phyloP scores from a whole-genome alignment of 257 asterid species.

The Dorcoceras hygrometricum region DNA sequence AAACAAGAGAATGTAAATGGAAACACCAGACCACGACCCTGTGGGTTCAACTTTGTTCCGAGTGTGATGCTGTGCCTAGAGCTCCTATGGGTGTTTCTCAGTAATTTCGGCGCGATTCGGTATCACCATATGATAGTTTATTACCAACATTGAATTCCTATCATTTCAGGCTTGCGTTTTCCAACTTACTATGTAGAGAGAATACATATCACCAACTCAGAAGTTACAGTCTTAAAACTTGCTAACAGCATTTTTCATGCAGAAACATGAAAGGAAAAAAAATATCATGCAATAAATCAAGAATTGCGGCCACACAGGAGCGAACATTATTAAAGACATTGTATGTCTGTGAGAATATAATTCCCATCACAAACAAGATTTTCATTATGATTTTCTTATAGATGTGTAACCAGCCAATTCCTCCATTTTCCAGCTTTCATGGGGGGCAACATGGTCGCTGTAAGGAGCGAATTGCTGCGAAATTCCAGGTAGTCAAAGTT shows the following conservation, averaged over 20 bases:
- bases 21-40: too few relatives aligned
- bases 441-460: slow-evolving; percentile 75
- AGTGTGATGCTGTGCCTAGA: too few relatives aligned
- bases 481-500: slow-evolving; percentile 19
- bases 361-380: slow-evolving; percentile 44
- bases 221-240: too few relatives aligned
- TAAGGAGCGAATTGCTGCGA: slow-evolving; percentile 61
- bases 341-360: slow-evolving; percentile 30
- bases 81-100: too few relatives aligned
- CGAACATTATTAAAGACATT: slow-evolving; percentile 38
- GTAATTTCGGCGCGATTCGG: too few relatives aligned
- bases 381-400: slow-evolving; percentile 36
- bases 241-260: slow-evolving; percentile 18
- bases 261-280: slow-evolving; percentile 37
- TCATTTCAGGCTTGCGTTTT: too few relatives aligned
- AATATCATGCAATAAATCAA: slow-evolving; percentile 26
- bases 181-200: background rate
- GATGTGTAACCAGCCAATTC: slow-evolving; percentile 54
- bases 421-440: slow-evolving; percentile 91
- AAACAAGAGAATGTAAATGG: too few relatives aligned
- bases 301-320: slow-evolving; percentile 32
- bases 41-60: too few relatives aligned
- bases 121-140: too few relatives aligned
- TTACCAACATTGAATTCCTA: too few relatives aligned
- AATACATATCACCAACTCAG: background rate